Evolutionary conservation across 2,329 filamentous ascomycete species (phyloP), one percentile per base, ranked within the genome.

Genomic region (Penicillium sp.): DNA sequence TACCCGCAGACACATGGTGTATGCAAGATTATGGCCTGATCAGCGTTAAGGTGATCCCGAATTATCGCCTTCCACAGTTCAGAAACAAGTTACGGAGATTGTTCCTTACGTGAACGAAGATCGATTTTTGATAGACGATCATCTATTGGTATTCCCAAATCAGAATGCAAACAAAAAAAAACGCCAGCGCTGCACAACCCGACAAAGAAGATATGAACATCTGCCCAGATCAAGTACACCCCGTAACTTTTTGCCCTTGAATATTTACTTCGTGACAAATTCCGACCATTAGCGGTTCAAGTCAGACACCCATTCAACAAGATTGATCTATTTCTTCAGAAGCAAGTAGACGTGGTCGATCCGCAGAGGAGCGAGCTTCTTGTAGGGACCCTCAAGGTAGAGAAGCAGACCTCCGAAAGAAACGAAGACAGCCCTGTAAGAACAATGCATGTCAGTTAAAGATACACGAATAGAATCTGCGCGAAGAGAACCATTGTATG

Each of bases 311-410:
- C 48, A 42, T 47, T 10, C 39, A 31, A 47, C 42, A 31, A 50
- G 13, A 9, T n/a, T 44, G 36, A 44, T 57, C 68, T 71, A 93
- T 85, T 95, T 96, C 85, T 96, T 99, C 64, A 95, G 79, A 55
- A 97, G 81, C 56, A 99, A 82, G 71, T 99, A 99, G 59, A 95
- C 85, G 69, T 96, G 87, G 72, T 99, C 94, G 66, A 96, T 93
- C 65, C 91, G 85, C 68, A 99, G 76, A 26, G 91, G 88, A 31
- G 89, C 95, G 58, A 99, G 84, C 79, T 96, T 96, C 81, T 94
- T 95, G 74, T 95, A 94, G 2, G 94, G 94, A 6, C 95, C 94
- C 67, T 96, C 89, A 51, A 99, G 81, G 65, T 88, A 90, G 76
- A 97, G 86, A 65, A 99, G 76, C 59, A 99, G 78, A 7, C 94